Base-by-base conservation (phyloP, 2,329 filamentous ascomycete species). In the Ampelomyces quisqualis region DNA sequence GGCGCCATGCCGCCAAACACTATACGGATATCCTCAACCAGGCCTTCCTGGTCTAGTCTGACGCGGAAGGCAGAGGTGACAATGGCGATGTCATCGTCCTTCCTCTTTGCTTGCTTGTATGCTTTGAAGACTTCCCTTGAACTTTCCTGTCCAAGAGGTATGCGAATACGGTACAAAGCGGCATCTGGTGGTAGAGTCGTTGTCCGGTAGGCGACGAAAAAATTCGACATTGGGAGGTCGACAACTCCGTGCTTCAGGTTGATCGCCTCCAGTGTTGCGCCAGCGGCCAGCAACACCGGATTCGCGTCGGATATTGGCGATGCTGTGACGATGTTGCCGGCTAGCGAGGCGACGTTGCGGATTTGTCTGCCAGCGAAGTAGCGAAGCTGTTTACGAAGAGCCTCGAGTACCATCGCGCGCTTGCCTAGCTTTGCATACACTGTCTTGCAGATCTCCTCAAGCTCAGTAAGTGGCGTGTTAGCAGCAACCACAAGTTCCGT, bases 11-110 rank as follows among this genome's bases (percentile, higher is more conserved):
- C 91, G 34, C 91, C 91, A 57, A 95, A 97, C 3, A 94, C 87
- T 10, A 97, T 76, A 51, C 84, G 88, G 39, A 81, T 82, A 51
- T 85, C 82, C 47, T 82, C 77, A 5, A 97, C 86, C 2, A 81
- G 63, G 21, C 88, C 80, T 2, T 77, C 73, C 3, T 84, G 75
- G 32, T 84, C 78, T 3, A 97, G 71, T 9, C 79, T 80, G 10
- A 97, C 77, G 14, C 87, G 80, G 43, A 96, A 73, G 1, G 90
- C 89, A 17, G 86, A 82, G 21, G 91, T 97, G 14, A 96, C 93
- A 55, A 97, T 97, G 2, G 91, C 93, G 60, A 97, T 97, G 60
- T 97, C 91, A 59, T 97, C 91, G 57, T 97, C 91, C 64, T 96
- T 96, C 47, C 93, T 76, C 73, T 97, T 97, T 0, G 93, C 84